A percentile compares a stretch with the other conserved stretches of the same genome.
These are phyloP conservation scores for Scenedesmus sp. DNA, from an alignment of 163 green algal genomes.

Conservation along the genomic window DNA sequence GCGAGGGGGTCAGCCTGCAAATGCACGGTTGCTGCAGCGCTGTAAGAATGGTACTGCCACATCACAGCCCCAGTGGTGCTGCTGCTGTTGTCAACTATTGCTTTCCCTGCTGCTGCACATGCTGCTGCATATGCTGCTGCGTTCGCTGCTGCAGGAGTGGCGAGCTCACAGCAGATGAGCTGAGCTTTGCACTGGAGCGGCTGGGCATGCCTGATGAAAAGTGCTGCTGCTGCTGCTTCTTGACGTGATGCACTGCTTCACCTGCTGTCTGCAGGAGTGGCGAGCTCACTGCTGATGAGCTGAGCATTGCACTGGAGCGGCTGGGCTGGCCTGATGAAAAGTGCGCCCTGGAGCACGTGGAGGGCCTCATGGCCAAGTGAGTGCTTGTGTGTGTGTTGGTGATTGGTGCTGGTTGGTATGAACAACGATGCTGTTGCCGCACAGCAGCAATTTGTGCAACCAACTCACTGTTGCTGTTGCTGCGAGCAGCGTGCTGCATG, in stretches of 20 bases:
- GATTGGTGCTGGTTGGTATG: not conserved
- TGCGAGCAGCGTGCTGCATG: too few species aligned
- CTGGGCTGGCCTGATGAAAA: conserved; percentile 42
- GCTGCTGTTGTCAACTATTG: not conserved
- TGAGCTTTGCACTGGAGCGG: not conserved
- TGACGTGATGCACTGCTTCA: not conserved
- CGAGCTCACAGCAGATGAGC: not conserved
- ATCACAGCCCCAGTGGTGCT: too few species aligned
- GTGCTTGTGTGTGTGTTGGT: not conserved
- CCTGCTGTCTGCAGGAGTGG: not conserved
- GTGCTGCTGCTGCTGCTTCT: not conserved
- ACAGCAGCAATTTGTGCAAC: not conserved
- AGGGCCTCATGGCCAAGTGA: conserved; percentile 28
- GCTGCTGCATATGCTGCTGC: not conserved
- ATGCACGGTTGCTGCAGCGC: too few species aligned
- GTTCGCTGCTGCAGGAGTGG: not conserved
- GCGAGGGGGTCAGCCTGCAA: too few species aligned
- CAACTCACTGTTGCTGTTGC: too few species aligned
- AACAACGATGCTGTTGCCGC: not conserved
- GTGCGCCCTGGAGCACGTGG: not conserved
- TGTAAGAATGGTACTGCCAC: too few species aligned
- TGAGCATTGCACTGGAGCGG: not conserved
- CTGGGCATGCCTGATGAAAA: not conserved
- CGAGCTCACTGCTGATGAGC: conserved; percentile 27
- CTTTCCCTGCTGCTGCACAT: not conserved